Evolutionary conservation across 257 asterid genomes (phyloP), one percentile per base, ranked within the genome.

Genomic region (Fraxinus quadrangulata): DNA sequence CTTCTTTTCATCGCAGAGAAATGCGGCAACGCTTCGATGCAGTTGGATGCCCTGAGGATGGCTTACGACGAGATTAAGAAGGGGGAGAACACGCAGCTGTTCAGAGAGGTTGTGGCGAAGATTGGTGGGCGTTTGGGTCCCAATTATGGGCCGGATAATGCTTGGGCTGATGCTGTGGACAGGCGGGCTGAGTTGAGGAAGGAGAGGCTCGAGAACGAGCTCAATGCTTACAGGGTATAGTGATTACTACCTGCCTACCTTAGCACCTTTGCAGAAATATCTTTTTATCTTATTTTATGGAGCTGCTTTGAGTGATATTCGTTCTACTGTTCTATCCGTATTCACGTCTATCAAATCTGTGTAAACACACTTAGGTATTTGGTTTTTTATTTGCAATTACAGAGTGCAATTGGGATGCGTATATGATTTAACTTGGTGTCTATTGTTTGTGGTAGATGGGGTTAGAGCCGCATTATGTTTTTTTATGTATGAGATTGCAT

Each of bases 121-220:
- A 89, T 96, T 67, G 90, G 80, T 72, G 97, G 97, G 3, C 86
- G 93, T 12, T 76, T 96, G 85, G 97, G 99, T 1, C 89, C 94
- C 5, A 76, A 74, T 65, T 96, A 93, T 33, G 92, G 88, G 3
- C 71, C 81, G 77, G 97, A 93, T 80, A 28, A 76, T 49, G 85
- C 87, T 34, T 96, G 99, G 99, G 82, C 91, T 0, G 95, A 93
- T 75, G 84, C 91, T 0, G 96, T 93, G 37, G 97, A 93, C 79
- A 89, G 97, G 31, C 89, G 98, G 54, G 97, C 98, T 0, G 94
- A 88, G 45, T 67, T 78, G 68, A 87, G 89, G 84, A 93, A 87
- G 90, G 98, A 93, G 82, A 93, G 90, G 89, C 97, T 96, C 49
- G 99, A 95, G 79, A 89, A 86, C 21, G 99, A 95, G 81, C 98